Percentiles rank a stretch among this genome's conserved stretches.
Evolutionary conservation across 345 rosid species (phyloP).

Genomic region (Stellera chamaejasme): DNA sequence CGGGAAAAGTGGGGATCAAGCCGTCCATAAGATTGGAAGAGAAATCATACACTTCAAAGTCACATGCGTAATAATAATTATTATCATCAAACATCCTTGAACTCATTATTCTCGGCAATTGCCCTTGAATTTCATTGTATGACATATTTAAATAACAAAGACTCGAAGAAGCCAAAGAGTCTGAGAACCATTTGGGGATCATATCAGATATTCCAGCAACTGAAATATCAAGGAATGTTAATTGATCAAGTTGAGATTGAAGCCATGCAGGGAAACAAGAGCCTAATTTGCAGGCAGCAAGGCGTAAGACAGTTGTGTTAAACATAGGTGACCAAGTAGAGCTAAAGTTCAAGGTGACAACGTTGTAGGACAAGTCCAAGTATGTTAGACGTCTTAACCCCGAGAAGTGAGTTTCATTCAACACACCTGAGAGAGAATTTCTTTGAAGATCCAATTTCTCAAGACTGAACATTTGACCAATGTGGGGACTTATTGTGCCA

Average conservation of each 20-base stretch:
- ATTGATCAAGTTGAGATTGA: background rate
- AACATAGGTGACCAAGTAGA: slow-evolving; percentile 4
- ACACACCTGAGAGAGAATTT: background rate
- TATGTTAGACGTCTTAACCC: background rate
- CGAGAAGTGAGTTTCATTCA: background rate
- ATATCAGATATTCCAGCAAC: slow-evolving; percentile 6
- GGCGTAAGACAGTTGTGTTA: background rate
- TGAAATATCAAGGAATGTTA: slow-evolving; percentile 8
- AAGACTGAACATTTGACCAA: background rate
- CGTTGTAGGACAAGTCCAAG: background rate
- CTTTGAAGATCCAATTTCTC: background rate
- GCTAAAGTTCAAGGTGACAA: background rate
- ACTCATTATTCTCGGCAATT: background rate
- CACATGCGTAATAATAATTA: background rate
- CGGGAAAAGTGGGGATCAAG: background rate
- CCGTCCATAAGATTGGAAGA: slow-evolving; percentile 3
- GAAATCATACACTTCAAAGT: slow-evolving; percentile 3
- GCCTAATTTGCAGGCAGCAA: slow-evolving; percentile 2
- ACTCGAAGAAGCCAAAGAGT: background rate
- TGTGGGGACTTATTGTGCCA: background rate
- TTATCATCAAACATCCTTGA: background rate
- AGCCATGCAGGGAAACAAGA: slow-evolving; percentile 6
- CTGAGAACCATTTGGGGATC: slow-evolving; percentile 7
- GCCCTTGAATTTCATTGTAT: slow-evolving; percentile 3
- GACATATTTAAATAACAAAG: slow-evolving; percentile 5